Evolutionary conservation across 1,284 basidiomycete genomes (phyloP), one percentile per base, ranked within the genome.

Genomic region (Exobasidium rhododendri): DNA sequence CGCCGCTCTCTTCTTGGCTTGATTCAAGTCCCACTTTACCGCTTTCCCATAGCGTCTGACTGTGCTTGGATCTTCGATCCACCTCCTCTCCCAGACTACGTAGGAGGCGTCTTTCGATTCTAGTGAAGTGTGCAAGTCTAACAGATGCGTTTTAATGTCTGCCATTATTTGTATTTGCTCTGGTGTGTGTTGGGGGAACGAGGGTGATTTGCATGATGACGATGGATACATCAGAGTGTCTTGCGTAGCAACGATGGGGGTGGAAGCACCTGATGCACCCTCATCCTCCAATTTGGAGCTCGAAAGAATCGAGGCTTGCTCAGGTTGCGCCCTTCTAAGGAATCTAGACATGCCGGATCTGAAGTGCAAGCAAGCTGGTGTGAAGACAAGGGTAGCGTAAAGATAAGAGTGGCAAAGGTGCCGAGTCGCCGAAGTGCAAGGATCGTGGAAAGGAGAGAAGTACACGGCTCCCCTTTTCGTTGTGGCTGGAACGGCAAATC

Each of bases 41-140:
- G 76, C 74, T 20, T 69, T 65, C n/a, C 75, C 60, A 58, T 75
- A 75, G n/a, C 76, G 66, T 13, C 62, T 57, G 62, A 68, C 68
- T 26, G 75, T 59, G 40, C 61, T 58, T 46, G 58, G 61, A n/a
- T 75, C 68, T 26, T 53, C 52, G 13, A 77, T 30, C 71, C 71
- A 78, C 26, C 40, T 56, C 14, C 58, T 47, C 51, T 78, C 76
- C 56, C 61, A 74, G 24, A 56, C 35, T n/a, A 63, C 59, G 61
- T 78, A 78, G 4, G 55, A 35, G 57, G 20, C 24, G 32, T 50
- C 47, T 6, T 24, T 26, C 13, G n/a, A 28, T 20, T 17, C 47
- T 26, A 50, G 13, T 24, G 5, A 13, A 6, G 22, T 26, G 28
- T 50, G 47, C 13, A 4, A n/a, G 14, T 50, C 28, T 6, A 50